These are phyloP conservation scores for Quercus ilex DNA, from an alignment of 306 rosid genomes.

Conservation along the genomic window DNA sequence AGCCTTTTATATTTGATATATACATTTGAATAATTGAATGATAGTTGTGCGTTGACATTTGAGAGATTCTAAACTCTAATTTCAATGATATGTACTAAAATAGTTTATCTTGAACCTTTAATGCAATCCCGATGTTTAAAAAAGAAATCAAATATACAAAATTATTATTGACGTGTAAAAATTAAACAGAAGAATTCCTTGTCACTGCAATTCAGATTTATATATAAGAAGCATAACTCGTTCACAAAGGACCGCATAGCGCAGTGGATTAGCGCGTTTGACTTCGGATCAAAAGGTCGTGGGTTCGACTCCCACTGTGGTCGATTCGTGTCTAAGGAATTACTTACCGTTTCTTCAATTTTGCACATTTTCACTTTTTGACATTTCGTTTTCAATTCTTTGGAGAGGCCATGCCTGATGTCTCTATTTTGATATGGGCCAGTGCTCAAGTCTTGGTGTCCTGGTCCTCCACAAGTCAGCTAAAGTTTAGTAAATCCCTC, in stretches of 20 bases:
- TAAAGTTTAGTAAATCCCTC: not conserved
- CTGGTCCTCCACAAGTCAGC: not conserved
- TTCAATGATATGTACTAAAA: too few species aligned
- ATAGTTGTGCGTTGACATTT: too few species aligned
- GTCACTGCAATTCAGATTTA: too few species aligned
- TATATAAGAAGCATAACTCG: too few species aligned
- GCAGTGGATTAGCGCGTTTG: slow-evolving; percentile 70
- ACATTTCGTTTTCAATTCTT: not conserved
- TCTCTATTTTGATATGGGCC: not conserved
- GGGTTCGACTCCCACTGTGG: slow-evolving; percentile 50
- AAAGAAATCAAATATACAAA: too few species aligned
- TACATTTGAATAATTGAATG: too few species aligned
- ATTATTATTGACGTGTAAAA: too few species aligned
- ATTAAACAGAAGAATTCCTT: too few species aligned
- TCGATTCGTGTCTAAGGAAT: not conserved
- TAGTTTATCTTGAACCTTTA: too few species aligned
- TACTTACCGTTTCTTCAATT: not conserved
- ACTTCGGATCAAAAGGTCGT: slow-evolving; percentile 65
- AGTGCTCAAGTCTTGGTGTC: not conserved
- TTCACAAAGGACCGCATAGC: slow-evolving; percentile 34
- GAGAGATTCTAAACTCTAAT: too few species aligned
- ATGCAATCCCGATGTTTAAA: too few species aligned
- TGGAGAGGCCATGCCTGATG: not conserved
- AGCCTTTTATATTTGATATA: too few species aligned
- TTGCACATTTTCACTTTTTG: not conserved